A percentile compares a stretch with the other conserved stretches of the same genome.
phyloP scores from a whole-genome alignment of 139 green algal genomes.

The Chlorella ohadii region DNA sequence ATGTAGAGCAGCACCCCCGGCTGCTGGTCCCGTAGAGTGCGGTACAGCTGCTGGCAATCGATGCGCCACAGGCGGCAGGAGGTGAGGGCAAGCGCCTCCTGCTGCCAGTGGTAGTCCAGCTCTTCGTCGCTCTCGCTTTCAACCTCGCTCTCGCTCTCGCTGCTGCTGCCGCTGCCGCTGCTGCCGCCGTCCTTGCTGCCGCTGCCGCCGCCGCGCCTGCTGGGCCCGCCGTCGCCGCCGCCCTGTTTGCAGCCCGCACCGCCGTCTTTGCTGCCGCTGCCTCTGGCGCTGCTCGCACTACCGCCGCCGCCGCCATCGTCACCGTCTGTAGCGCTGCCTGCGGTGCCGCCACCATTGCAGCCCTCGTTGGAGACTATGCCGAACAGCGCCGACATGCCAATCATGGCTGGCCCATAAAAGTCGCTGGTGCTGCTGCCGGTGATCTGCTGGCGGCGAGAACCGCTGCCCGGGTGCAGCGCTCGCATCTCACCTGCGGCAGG shows the following conservation, averaged over 20 bases:
- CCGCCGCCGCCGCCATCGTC: neutral
- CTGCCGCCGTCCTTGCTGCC: neutral
- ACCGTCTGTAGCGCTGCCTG: no score
- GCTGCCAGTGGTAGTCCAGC: neutral
- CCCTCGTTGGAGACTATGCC: neutral
- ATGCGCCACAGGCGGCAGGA: constrained; percentile 13
- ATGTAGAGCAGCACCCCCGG: neutral
- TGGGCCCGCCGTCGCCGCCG: neutral
- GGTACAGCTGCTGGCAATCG: neutral
- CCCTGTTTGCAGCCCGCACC: no score
- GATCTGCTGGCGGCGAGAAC: neutral
- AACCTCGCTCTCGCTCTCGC: neutral
- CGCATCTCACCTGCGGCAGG: constrained; percentile 18
- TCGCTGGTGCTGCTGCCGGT: neutral
- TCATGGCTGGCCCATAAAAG: constrained; percentile 1
- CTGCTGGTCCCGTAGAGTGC: neutral
- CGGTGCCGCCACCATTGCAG: neutral
- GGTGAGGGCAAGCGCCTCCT: neutral
- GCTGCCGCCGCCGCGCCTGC: neutral
- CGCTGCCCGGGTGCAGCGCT: neutral
- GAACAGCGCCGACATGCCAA: neutral
- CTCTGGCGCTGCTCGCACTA: neutral
- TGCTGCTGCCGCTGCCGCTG: neutral
- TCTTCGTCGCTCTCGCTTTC: neutral
- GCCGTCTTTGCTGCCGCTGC: neutral